Percentiles rank a stretch among this genome's conserved stretches.
Conservation (phyloP, 2,329 filamentous ascomycete species). For the Xylaria polymorpha region DNA sequence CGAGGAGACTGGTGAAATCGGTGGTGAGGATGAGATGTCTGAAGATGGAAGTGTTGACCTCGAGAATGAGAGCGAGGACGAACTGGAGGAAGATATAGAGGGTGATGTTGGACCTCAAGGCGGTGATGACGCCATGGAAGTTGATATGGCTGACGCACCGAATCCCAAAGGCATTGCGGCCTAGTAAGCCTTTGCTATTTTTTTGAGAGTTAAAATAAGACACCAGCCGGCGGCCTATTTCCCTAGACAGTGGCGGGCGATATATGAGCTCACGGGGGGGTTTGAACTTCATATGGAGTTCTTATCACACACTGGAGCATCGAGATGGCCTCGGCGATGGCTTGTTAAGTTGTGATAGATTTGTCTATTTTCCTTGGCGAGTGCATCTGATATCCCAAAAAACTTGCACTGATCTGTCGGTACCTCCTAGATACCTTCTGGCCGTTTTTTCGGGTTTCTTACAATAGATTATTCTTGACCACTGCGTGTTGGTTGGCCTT, state of each 20-base stretch:
- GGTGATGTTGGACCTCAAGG: constrained; percentile 51
- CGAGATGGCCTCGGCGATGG: constrained; percentile 32
- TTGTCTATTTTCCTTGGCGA: constrained; percentile 28
- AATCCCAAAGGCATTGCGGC: constrained; percentile 45
- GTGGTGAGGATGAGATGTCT: constrained; percentile 72
- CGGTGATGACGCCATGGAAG: constrained; percentile 57
- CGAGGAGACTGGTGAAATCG: constrained; percentile 57
- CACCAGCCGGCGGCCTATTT: constrained; percentile 2
- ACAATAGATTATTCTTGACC: not conserved
- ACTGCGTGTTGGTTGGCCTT: not conserved
- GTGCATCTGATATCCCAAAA: constrained; percentile 34
- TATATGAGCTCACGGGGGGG: constrained; percentile 38
- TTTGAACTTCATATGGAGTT: constrained; percentile 31
- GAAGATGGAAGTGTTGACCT: constrained; percentile 79
- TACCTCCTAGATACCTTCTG: not conserved
- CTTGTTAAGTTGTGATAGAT: constrained; percentile 29
- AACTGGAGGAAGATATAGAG: constrained; percentile 70
- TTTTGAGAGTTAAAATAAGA: not conserved
- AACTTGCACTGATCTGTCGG: constrained; percentile 8
- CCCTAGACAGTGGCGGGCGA: constrained; percentile 19
- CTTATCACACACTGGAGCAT: constrained; percentile 22
- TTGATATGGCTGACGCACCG: constrained; percentile 49
- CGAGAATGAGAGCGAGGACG: constrained; percentile 75
- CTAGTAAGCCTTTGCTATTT: constrained; percentile 34
- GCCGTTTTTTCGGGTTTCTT: not conserved